Conservation (phyloP, 2,329 filamentous ascomycete species). For the Xylariales sp. region DNA sequence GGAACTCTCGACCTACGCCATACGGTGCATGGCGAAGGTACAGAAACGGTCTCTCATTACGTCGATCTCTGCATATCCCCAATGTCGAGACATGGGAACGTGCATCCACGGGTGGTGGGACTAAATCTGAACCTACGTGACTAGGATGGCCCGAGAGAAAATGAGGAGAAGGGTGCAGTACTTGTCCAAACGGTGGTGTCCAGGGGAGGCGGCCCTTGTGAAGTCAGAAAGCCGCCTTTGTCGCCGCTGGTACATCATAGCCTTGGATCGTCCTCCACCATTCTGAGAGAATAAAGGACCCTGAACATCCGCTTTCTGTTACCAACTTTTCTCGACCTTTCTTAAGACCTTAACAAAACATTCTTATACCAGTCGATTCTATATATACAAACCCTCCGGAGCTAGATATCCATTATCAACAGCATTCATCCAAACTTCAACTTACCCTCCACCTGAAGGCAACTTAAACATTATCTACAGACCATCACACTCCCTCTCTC, state of each 20-base stretch:
- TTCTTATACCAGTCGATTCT: not conserved
- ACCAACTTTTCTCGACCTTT: too few relatives aligned
- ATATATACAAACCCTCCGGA: not conserved
- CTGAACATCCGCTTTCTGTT: conserved; percentile 2
- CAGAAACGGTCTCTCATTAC: conserved; percentile 18
- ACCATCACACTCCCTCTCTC: not conserved
- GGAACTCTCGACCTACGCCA: conserved; percentile 18
- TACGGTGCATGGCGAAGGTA: conserved; percentile 16
- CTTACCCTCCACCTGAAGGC: not conserved
- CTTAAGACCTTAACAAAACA: not conserved
- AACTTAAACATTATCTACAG: not conserved
- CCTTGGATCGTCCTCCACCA: conserved; percentile 7
- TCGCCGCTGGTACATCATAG: conserved; percentile 7
- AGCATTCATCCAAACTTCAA: not conserved
- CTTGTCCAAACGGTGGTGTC: too few relatives aligned
- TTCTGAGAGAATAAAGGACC: conserved; percentile 12
- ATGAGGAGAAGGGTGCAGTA: not conserved
- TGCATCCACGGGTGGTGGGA: conserved; percentile 3
- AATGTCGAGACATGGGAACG: not conserved
- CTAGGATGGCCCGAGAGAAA: not conserved
- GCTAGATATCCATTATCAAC: not conserved
- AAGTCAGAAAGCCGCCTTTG: conserved; percentile 13
- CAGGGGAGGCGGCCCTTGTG: too few relatives aligned
- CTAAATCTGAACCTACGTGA: conserved; percentile 3
- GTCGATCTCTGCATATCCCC: conserved; percentile 18